Base-by-base conservation (phyloP, 306 rosid genomes). In the Pachyrhizus erosus region DNA sequence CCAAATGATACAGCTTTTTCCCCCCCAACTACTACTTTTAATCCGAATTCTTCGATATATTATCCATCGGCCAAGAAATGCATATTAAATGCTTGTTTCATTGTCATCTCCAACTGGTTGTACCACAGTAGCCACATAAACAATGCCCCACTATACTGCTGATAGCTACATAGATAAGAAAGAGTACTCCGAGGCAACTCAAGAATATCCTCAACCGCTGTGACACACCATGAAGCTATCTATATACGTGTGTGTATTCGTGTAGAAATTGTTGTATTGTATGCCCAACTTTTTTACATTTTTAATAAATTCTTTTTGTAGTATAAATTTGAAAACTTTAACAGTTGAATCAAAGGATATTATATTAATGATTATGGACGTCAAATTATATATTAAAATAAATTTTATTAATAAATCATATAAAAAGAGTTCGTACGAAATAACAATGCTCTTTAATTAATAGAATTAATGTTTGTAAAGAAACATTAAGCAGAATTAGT, bases 51-150 rank as follows among this genome's bases (percentile, higher is more conserved):
- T 68, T 45, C 12, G 2, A 45, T 45, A 73, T 52, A 48, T 23
- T 15, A 75, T 67, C 51, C 54, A 65, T 73, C 26, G 3, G 45
- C 45, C 73, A 3, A 10, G 61, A 70, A 77, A 60, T 62, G 57
- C 77, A 73, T 66, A 80, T 68, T 80, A 80, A 76, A 80, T 80
- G 79, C n/a, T 39, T 75, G 79, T 49, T 69, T 85, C 57, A 61
- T 49, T 85, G 79, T 75, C 85, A 80, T 14, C 45, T 9, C n/a
- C 64, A 18, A 49, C 21, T 76, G 40, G 54, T 29, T 67, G 71
- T 24, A 76, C 26, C 29, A 40, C 67, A 75, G 34, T 61, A 76
- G 55, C 82, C 85, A 85, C 88, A 85, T 70, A 85, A 70, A 70
- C 34, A 29, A 23, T 76, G 82, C 48, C 83, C 85, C 83, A 76